Evolutionary conservation across 805 yeast species (phyloP).

Genomic region (Schwanniomyces pseudopolymorphus): DNA sequence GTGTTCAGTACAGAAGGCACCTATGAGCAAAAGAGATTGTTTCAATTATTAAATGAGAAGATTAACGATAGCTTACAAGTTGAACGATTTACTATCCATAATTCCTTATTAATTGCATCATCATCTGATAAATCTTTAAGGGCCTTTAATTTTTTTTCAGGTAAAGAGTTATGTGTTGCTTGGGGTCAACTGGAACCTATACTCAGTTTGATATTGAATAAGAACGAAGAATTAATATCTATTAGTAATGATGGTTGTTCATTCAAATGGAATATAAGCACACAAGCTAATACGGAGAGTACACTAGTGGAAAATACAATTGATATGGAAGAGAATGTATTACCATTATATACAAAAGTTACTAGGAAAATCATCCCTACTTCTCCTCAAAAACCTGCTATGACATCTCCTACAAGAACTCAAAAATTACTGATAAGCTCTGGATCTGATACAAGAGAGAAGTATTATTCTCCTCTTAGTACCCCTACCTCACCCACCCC

Average conservation of each 20-base stretch:
- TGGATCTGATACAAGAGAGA: background rate
- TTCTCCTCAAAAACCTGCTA: conserved; percentile 7
- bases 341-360: conserved; percentile 27
- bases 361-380: conserved; percentile 30
- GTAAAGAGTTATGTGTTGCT: conserved; percentile 46
- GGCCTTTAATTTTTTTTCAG: conserved; percentile 44
- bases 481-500: conserved; percentile 18
- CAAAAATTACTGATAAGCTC: background rate
- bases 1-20: conserved; percentile 34
- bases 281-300: background rate
- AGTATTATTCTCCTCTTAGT: conserved; percentile 5
- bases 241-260: conserved; percentile 56
- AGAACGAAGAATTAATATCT: conserved; percentile 32
- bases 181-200: conserved; percentile 59
- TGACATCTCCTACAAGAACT: background rate
- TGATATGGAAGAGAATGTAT: background rate
- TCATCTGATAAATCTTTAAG: conserved; percentile 61
- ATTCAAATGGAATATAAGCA: conserved; percentile 43
- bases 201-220: conserved; percentile 34
- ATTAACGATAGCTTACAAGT: conserved; percentile 42
- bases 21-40: conserved; percentile 32
- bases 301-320: background rate
- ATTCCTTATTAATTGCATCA: conserved; percentile 38
- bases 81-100: conserved; percentile 40
- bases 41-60: conserved; percentile 42